A percentile compares a stretch with the other conserved stretches of the same genome.
phyloP scores from a whole-genome alignment of 352 stramenopile species.

The Phytophthora cryptogea region DNA sequence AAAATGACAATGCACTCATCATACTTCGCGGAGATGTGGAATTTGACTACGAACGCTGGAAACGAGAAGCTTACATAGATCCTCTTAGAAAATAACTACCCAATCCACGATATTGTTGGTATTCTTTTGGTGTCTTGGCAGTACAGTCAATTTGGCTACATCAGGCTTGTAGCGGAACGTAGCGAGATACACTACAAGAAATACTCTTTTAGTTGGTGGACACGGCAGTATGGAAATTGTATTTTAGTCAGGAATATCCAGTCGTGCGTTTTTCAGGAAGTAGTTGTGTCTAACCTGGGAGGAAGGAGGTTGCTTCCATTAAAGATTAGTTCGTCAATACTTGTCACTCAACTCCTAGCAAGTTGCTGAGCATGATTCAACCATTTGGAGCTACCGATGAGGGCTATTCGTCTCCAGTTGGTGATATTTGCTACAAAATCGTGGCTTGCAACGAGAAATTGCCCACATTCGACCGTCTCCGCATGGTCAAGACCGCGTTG shows the following conservation, averaged over 20 bases:
- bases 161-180: too few relatives aligned
- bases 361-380: neutral
- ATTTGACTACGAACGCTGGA: constrained; percentile 18
- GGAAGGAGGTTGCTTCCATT: too few relatives aligned
- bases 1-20: constrained; percentile 5
- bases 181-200: neutral
- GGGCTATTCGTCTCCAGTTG: neutral
- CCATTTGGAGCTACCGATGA: neutral
- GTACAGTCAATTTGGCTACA: too few relatives aligned
- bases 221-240: neutral
- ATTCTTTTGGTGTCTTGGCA: too few relatives aligned
- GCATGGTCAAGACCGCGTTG: constrained; percentile 6
- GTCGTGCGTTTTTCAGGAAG: too few relatives aligned
- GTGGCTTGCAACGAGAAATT: constrained; percentile 3
- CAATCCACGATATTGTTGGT: too few relatives aligned
- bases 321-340: too few relatives aligned
- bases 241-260: neutral
- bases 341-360: too few relatives aligned
- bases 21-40: constrained; percentile 9
- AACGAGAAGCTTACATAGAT: neutral
- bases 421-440: constrained; percentile 8
- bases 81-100: too few relatives aligned
- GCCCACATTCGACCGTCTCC: constrained; percentile 6
- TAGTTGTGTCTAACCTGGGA: too few relatives aligned
- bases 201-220: neutral